Evolutionary conservation across 2,329 filamentous ascomycete species (phyloP).

Genomic region (Lecanosticta acicola): DNA sequence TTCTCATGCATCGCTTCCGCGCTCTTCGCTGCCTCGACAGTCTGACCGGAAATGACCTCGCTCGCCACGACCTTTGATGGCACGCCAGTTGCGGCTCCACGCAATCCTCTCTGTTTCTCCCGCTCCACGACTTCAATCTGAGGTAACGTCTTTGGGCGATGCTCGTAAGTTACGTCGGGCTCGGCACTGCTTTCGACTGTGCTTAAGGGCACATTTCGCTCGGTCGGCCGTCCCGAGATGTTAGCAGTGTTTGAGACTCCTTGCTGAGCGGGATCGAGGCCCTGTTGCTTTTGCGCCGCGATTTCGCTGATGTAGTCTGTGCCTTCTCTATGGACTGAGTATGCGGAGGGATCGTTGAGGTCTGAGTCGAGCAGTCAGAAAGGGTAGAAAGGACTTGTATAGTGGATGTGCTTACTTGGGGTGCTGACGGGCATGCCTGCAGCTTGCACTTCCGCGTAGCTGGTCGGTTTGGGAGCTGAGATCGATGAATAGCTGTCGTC

Average conservation of each 20-base stretch:
- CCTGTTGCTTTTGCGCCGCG: not conserved
- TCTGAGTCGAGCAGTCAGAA: not conserved
- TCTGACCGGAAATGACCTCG: slow-evolving; percentile 18
- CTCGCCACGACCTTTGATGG: not conserved
- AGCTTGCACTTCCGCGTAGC: not conserved
- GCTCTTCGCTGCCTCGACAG: slow-evolving; percentile 65
- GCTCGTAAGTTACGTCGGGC: slow-evolving; percentile 5
- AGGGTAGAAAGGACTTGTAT: not conserved
- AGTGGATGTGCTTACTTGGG: not conserved
- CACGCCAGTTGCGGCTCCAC: not conserved
- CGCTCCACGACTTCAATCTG: slow-evolving; percentile 3
- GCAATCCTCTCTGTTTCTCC: slow-evolving; percentile 2
- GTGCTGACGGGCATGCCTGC: not conserved
- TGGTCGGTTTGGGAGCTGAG: not conserved
- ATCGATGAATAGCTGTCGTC: not conserved
- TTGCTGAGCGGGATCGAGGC: not conserved
- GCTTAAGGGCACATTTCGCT: not conserved
- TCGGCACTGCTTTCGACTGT: slow-evolving; percentile 1
- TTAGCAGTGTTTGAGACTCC: not conserved
- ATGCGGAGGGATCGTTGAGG: too few relatives aligned
- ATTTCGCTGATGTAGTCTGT: not conserved
- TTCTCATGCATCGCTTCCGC: slow-evolving; percentile 67
- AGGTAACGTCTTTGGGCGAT: slow-evolving; percentile 9
- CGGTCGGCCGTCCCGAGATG: not conserved
- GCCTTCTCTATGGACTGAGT: not conserved